Conservation (phyloP, 2,329 filamentous ascomycete genomes). For the Leptosphaerulina australis region DNA sequence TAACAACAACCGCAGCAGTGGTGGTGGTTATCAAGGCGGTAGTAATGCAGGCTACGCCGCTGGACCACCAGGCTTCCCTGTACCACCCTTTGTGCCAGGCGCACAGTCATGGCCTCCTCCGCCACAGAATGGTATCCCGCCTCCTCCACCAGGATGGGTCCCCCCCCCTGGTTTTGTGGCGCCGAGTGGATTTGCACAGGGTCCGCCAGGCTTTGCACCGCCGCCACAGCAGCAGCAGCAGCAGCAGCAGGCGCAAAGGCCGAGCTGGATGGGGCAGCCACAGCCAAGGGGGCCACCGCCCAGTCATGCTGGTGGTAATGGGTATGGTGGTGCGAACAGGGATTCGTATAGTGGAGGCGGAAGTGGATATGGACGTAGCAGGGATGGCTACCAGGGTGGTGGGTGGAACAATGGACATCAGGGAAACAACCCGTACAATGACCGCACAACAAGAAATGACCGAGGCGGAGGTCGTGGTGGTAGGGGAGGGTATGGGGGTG, state of each 20-base stretch:
- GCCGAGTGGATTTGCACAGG: slow-evolving; percentile 14
- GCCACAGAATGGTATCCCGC: slow-evolving; percentile 40
- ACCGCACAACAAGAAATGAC: slow-evolving; percentile 27
- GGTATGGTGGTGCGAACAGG: slow-evolving; percentile 22
- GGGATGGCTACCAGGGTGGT: slow-evolving; percentile 30
- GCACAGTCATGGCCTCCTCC: slow-evolving; percentile 25
- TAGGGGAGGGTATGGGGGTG: slow-evolving; percentile 35
- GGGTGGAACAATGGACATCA: slow-evolving; percentile 26
- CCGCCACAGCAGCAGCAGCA: slow-evolving; percentile 21
- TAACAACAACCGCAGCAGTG: slow-evolving; percentile 20
- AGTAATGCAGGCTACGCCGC: slow-evolving; percentile 28
- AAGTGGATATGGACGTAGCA: not conserved
- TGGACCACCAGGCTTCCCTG: slow-evolving; percentile 16
- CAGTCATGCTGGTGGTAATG: slow-evolving; percentile 19
- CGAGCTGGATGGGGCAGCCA: slow-evolving; percentile 28
- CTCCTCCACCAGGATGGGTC: slow-evolving; percentile 40
- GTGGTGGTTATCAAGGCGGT: slow-evolving; percentile 25
- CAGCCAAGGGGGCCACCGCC: slow-evolving; percentile 32
- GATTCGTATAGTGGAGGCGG: slow-evolving; percentile 29
- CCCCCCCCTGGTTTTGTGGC: slow-evolving; percentile 29
- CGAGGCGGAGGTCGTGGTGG: slow-evolving; percentile 33
- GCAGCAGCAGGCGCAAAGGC: slow-evolving; percentile 21
- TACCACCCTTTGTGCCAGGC: slow-evolving; percentile 26
- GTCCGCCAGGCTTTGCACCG: slow-evolving; percentile 23
- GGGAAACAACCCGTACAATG: slow-evolving; percentile 29